Evolutionary conservation across 2,329 filamentous ascomycete genomes (phyloP).

Genomic region (Didymella segeticola): DNA sequence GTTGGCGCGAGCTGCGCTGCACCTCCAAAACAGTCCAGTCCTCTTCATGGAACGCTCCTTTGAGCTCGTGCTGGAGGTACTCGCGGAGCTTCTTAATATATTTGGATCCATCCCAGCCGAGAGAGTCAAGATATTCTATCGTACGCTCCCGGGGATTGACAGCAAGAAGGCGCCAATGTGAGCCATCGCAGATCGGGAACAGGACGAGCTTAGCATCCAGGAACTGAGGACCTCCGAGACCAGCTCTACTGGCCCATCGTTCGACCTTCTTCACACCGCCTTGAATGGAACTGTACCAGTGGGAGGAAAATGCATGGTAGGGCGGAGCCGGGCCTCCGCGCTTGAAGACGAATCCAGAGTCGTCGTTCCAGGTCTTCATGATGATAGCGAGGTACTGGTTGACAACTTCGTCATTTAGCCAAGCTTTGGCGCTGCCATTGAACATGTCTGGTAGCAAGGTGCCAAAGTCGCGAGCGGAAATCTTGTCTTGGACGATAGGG

Average conservation of each 20-base stretch:
- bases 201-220: constrained; percentile 71
- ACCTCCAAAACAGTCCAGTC: constrained; percentile 68
- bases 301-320: constrained; percentile 69
- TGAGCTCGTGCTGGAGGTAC: constrained; percentile 67
- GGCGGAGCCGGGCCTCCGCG: constrained; percentile 63
- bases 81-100: constrained; percentile 41
- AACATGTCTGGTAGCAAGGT: constrained; percentile 56
- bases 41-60: constrained; percentile 59
- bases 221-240: constrained; percentile 59
- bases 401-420: constrained; percentile 81
- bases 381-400: constrained; percentile 70
- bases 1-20: constrained; percentile 60
- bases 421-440: constrained; percentile 57
- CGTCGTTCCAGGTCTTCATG: constrained; percentile 64
- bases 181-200: constrained; percentile 68
- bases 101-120: constrained; percentile 55
- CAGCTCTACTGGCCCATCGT: constrained; percentile 56
- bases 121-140: constrained; percentile 74
- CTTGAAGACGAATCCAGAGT: constrained; percentile 62
- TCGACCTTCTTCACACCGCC: constrained; percentile 36
- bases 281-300: constrained; percentile 67
- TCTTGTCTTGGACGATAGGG: constrained; percentile 38
- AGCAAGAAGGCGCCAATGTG: constrained; percentile 76
- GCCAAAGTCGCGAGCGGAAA: constrained; percentile 67
- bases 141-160: constrained; percentile 66